A percentile compares a stretch with the other conserved stretches of the same genome.
phyloP scores from a whole-genome alignment of 2,329 filamentous ascomycete genomes.

The Ceratocystiopsis sp. region DNA sequence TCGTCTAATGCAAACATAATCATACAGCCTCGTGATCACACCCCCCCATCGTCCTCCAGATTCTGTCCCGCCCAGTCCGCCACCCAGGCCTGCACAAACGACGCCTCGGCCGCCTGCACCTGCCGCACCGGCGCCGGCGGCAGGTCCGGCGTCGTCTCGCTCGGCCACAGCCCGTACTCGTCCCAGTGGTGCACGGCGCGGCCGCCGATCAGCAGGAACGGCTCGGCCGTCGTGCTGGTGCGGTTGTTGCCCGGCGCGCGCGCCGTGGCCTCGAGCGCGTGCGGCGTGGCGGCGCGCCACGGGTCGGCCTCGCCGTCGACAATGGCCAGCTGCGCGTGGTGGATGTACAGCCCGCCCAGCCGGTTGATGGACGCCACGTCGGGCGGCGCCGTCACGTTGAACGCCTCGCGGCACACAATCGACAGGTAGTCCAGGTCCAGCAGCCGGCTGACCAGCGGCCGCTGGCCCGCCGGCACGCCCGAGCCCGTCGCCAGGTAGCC shows the following conservation, averaged over 20 bases:
- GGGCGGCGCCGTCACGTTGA: conserved; percentile 49
- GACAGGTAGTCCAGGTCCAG: conserved; percentile 46
- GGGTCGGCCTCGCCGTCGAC: conserved; percentile 67
- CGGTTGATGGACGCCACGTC: conserved; percentile 55
- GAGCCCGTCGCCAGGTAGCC: conserved; percentile 63
- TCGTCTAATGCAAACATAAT: no score
- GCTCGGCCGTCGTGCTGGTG: conserved; percentile 44
- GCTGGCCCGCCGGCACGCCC: conserved; percentile 42
- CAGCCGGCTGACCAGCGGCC: conserved; percentile 56
- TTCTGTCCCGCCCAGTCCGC: conserved; percentile 6
- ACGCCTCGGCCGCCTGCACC: conserved; percentile 8
- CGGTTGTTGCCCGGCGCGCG: conserved; percentile 22
- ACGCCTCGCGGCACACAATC: conserved; percentile 46
- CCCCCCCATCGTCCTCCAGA: no score
- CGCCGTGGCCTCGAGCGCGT: conserved; percentile 40
- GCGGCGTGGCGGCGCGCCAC: conserved; percentile 58
- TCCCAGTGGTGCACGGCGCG: conserved; percentile 67
- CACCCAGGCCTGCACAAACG: conserved; percentile 10
- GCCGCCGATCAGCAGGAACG: conserved; percentile 55
- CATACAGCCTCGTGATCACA: no score
- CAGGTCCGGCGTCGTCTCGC: conserved; percentile 30
- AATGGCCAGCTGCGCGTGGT: conserved; percentile 58
- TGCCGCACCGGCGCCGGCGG: conserved; percentile 6
- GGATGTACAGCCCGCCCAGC: conserved; percentile 56
- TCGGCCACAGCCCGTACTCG: conserved; percentile 48